Conservation (phyloP, 495 filamentous ascomycete genomes). For the Aspergillus baeticus region DNA sequence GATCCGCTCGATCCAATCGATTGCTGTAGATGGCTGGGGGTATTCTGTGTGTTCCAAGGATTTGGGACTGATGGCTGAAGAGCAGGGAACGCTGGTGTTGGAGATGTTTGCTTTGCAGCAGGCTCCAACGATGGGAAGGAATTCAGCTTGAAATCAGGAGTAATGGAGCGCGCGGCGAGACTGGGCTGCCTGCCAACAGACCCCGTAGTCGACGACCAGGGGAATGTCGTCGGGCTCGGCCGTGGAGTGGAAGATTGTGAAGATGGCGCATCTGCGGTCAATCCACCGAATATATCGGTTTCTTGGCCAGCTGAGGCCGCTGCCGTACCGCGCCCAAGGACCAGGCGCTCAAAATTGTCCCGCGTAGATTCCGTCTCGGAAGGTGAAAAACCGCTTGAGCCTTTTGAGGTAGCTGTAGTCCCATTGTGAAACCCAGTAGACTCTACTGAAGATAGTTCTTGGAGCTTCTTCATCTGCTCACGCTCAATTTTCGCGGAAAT, state of each 20-base stretch:
- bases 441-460: slow-evolving; percentile 65
- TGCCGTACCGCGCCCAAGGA: slow-evolving; percentile 60
- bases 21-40: slow-evolving; percentile 15
- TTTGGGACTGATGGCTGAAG: slow-evolving; percentile 34
- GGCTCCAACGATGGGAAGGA: slow-evolving; percentile 51
- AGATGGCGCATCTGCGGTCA: slow-evolving; percentile 34
- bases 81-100: slow-evolving; percentile 27
- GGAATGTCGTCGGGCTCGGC: slow-evolving; percentile 37
- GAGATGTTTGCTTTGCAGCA: slow-evolving; percentile 26
- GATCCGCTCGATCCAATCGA: slow-evolving; percentile 19
- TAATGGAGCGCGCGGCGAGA: slow-evolving; percentile 46
- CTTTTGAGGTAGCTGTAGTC: slow-evolving; percentile 26
- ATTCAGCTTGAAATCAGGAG: slow-evolving; percentile 50
- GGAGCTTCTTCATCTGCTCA: slow-evolving; percentile 83
- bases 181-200: slow-evolving; percentile 23
- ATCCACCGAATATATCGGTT: slow-evolving; percentile 34
- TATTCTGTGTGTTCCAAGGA: slow-evolving; percentile 22
- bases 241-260: slow-evolving; percentile 23
- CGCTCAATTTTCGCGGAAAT: slow-evolving; percentile 79
- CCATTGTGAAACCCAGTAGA: slow-evolving; percentile 39
- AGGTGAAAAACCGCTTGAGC: slow-evolving; percentile 20
- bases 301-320: slow-evolving; percentile 30
- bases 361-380: slow-evolving; percentile 45
- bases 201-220: slow-evolving; percentile 43
- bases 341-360: slow-evolving; percentile 81